A percentile compares a stretch with the other conserved stretches of the same genome.
Evolutionary conservation across 768 basidiomycete genomes (phyloP).

Genomic region (Boletus sp.): DNA sequence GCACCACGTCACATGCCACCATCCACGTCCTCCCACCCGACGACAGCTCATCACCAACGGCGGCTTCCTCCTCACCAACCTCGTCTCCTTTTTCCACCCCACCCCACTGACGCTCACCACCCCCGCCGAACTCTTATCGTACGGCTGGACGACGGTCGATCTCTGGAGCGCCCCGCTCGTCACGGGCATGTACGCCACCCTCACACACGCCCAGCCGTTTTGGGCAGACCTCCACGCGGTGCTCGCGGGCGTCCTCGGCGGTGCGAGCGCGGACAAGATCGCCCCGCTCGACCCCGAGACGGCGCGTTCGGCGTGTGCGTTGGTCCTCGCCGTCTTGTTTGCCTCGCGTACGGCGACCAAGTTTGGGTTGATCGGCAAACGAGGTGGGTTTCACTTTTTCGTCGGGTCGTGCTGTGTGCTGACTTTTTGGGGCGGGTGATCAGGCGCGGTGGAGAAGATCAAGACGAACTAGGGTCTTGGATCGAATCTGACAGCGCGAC

Average conservation of each 20-base stretch:
- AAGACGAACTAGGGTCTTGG: conserved; percentile 21
- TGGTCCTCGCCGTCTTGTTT: conserved; percentile 63
- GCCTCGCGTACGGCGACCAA: conserved; percentile 63
- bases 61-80: conserved; percentile 77
- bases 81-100: conserved; percentile 74
- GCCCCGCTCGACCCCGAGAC: conserved; percentile 58
- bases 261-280: conserved; percentile 20
- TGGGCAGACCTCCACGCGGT: conserved; percentile 62
- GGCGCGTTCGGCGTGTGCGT: conserved; percentile 71
- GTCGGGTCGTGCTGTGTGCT: background rate
- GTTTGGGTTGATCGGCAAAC: conserved; percentile 37
- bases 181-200: conserved; percentile 74
- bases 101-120: conserved; percentile 66
- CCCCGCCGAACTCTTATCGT: conserved; percentile 74
- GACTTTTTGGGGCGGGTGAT: too few species aligned
- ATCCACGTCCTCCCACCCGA: background rate
- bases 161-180: conserved; percentile 81
- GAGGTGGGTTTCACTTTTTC: too few species aligned
- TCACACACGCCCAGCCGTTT: conserved; percentile 86
- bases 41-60: conserved; percentile 67
- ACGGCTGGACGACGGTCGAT: conserved; percentile 85
- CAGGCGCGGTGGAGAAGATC: conserved; percentile 25
- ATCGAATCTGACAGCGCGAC: background rate
- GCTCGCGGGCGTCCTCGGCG: conserved; percentile 46
- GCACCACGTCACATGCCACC: too few species aligned